Evolutionary conservation across 805 yeast species (phyloP).

Genomic region (Starmera quercuum): DNA sequence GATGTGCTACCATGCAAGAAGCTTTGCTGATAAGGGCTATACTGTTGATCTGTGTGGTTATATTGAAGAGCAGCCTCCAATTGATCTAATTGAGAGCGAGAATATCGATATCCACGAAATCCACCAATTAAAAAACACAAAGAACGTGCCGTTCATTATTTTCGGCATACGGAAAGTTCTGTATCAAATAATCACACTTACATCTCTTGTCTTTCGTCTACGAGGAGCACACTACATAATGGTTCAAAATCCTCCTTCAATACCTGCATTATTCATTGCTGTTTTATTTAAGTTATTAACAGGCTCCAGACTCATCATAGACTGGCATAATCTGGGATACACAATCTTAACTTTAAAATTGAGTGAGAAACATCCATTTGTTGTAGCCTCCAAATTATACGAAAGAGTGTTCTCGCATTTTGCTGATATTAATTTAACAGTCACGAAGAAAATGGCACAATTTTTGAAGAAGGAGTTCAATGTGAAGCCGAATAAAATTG

Average conservation of each 20-base stretch:
- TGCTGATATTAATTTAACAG: constrained; percentile 73
- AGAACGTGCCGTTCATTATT: constrained; percentile 40
- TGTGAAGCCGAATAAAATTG: constrained; percentile 37
- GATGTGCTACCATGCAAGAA: constrained; percentile 82
- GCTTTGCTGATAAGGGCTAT: constrained; percentile 62
- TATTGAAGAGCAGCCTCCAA: constrained; percentile 47
- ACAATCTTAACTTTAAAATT: constrained; percentile 68
- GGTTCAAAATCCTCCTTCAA: constrained; percentile 88
- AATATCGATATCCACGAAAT: constrained; percentile 46
- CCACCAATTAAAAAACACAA: constrained; percentile 28
- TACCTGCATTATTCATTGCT: constrained; percentile 69
- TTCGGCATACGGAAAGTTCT: constrained; percentile 56
- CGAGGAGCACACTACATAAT: constrained; percentile 62
- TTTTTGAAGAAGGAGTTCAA: constrained; percentile 52
- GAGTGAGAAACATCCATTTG: constrained; percentile 51
- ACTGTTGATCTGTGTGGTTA: constrained; percentile 85
- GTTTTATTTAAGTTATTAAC: constrained; percentile 46
- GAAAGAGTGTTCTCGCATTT: constrained; percentile 56
- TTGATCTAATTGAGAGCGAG: constrained; percentile 39
- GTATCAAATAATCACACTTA: constrained; percentile 42
- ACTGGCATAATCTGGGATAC: constrained; percentile 95
- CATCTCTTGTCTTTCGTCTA: constrained; percentile 39
- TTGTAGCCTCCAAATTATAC: constrained; percentile 48
- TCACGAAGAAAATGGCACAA: constrained; percentile 63
- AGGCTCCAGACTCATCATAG: constrained; percentile 63